Base-by-base conservation (phyloP, 2,329 filamentous ascomycete species). In the Chaetomiaceae sp. region DNA sequence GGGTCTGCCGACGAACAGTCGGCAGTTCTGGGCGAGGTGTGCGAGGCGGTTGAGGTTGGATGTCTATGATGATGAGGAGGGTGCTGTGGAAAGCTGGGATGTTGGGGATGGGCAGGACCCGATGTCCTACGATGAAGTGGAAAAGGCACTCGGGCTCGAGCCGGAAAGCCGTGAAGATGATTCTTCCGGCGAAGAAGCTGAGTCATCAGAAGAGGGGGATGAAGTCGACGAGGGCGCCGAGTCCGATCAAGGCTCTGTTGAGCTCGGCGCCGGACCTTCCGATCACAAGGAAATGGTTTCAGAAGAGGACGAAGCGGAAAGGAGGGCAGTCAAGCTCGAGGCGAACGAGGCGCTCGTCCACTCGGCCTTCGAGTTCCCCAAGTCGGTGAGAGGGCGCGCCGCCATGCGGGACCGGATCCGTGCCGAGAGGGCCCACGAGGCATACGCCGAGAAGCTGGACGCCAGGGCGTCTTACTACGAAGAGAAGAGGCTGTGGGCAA, bases 31-130 rank as follows among this genome's bases (percentile, higher is more conserved):
- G 79, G 71, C 68, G 0, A 68, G 63, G 14, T 74, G 72, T 29
- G 72, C 80, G 6, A 70, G 80, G 29, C 69, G 81, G 42, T 61
- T 83, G 34, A 68, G 74, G 4, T 61, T 84, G 3, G 67, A 75
- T 15, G 74, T 83, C 4, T 72, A 70, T 37, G 67, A 75, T 6
- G 67, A 76, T 3, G 60, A 61, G 6, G 58, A 60, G 9, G 47
- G 19, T 7, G 49, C 47, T 31, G 53, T 11, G 22, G 20, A 8
- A 8, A 37, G 9, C 46, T 17, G 60, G 64, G 53, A 54, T 0
- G 63, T 62, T 6, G 60, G 66, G 22, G 65, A 67, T 5, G 60
- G 58, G 12, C 51, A 48, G 9, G 61, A 61, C 6, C 63, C 64
- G 12, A 69, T 79, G 69, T 59, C 69, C 0, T 78, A 74, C 56